Evolutionary conservation across 805 yeast genomes (phyloP).

Genomic region (Henningerozyma blattae): DNA sequence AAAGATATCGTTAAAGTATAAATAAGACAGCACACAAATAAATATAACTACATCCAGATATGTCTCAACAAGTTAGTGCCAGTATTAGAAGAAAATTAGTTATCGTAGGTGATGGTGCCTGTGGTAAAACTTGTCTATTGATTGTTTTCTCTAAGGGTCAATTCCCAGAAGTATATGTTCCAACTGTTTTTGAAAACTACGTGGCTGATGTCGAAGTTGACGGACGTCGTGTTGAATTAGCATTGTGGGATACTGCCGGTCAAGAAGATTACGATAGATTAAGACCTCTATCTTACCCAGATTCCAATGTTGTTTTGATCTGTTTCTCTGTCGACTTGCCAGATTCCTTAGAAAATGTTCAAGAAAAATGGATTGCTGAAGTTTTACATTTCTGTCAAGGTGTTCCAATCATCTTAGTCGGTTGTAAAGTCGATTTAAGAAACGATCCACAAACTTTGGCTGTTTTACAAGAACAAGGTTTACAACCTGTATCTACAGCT

Average conservation of each 20-base stretch:
- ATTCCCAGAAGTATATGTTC: conserved; percentile 90
- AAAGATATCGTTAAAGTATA: not conserved
- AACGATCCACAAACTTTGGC: conserved; percentile 70
- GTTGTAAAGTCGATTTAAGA: conserved; percentile 84
- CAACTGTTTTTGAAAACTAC: conserved; percentile 94
- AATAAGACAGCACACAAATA: not conserved
- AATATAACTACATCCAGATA: too few relatives aligned
- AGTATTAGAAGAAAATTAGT: conserved; percentile 65
- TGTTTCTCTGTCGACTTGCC: conserved; percentile 89
- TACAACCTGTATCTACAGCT: conserved; percentile 66
- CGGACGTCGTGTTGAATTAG: conserved; percentile 85
- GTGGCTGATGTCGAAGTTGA: conserved; percentile 92
- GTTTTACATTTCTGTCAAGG: conserved; percentile 90
- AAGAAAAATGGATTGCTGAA: conserved; percentile 93
- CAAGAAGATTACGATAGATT: conserved; percentile 95
- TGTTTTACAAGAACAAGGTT: conserved; percentile 59
- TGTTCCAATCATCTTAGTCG: conserved; percentile 84
- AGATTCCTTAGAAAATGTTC: conserved; percentile 85
- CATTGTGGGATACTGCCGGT: conserved; percentile 97
- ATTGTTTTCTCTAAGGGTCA: conserved; percentile 79
- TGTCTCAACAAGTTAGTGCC: conserved; percentile 23
- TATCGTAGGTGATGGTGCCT: conserved; percentile 95
- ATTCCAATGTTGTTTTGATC: conserved; percentile 80
- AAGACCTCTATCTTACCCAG: conserved; percentile 86
- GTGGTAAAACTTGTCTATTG: conserved; percentile 89